Evolutionary conservation across 2,329 filamentous ascomycete species (phyloP), one percentile per base, ranked within the genome.

Genomic region (Cladosporium sphaerospermum): DNA sequence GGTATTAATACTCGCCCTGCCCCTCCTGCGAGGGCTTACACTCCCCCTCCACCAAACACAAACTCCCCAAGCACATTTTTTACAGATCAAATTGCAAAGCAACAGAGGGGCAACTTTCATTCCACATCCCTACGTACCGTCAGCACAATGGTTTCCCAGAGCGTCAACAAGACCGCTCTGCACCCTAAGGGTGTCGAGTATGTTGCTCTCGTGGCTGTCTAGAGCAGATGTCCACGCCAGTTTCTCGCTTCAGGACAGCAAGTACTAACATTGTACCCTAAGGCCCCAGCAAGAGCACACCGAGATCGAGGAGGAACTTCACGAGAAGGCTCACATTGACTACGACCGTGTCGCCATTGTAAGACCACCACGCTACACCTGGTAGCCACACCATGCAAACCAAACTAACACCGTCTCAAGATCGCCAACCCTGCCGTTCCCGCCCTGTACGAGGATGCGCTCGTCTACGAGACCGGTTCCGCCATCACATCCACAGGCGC

Each of bases 261-360:
- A 39, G 28, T 51, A 45, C 59, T 59, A 36, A 59, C 45, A 40
- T 18, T n/a, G 53, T 28, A 63, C 54, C 45, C 28, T 50, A 67
- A 95, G 89, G 74, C 89, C 91, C 60, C 79, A 84, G 68, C 80
- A 80, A 67, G 87, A 95, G 71, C 92, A 96, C 82, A 97, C 93
- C 43, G 93, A 97, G 73, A 84, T 99, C 61, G 90, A 99, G 77
- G 90, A 97, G 77, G 89, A 96, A 73, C 87, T 99, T 57, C 91
- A 97, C 75, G 89, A 96, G 75, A 90, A 86, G 69, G 93, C 93
- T 63, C 92, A 99, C 81, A 99, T 99, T 69, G 93, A 99, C 81
- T 99, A 97, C 73, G 88, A 97, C 75, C 88, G 90, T 69, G 93
- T 99, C 68, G 89, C 93, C 59, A 99, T 99, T 79, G 91, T 95